Base-by-base conservation (phyloP, 768 basidiomycete species). In the Auricularia sp. region DNA sequence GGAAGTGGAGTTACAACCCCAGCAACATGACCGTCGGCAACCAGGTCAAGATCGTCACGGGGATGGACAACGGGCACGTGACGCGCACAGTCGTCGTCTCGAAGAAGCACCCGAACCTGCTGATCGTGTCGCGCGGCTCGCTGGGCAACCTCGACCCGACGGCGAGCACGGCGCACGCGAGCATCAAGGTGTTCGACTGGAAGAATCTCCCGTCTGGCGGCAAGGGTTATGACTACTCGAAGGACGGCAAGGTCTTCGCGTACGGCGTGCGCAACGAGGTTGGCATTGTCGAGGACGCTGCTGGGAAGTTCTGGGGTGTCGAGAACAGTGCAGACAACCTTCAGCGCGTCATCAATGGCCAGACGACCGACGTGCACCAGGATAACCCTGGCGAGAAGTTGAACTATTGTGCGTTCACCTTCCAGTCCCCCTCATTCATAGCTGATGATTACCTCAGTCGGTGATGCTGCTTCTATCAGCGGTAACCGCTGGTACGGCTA, bases 61-160 rank as follows among this genome's bases (percentile, higher is more conserved):
- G 34, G 11, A 59, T 59, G 56, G 47, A 51, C 3, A 51, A 51
- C 0, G 47, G 47, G 0, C 47, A 51, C 47, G 47, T 51, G 18
- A 51, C 47, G 47, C 79, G 0, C 80, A 79, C 64, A 75, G 78
- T 3, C 66, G 80, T 3, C 74, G 76, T 61, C 68, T 80, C 8
- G 39, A 65, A 61, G 34, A 42, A 29, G 73, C 75, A 67, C 47
- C 47, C 67, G 4, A 59, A 67, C 58, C 34, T 72, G 68, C n/a
- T 81, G 29, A 71, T 81, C 21, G 70, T 81, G 36, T 77, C 75
- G 1, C 68, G 70, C 12, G 79, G 79, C 2, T 77, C 77, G 1
- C 65, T 73, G 34, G 71, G 71, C 8, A 80, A 80, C 66, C 78
- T 80, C 63, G 79, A 80, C 63, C 16, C 56, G 10, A 14, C 23